Evolutionary conservation across 2,329 filamentous ascomycete genomes (phyloP), one percentile per base, ranked within the genome.

Genomic region (Penicillium hesseltinei): DNA sequence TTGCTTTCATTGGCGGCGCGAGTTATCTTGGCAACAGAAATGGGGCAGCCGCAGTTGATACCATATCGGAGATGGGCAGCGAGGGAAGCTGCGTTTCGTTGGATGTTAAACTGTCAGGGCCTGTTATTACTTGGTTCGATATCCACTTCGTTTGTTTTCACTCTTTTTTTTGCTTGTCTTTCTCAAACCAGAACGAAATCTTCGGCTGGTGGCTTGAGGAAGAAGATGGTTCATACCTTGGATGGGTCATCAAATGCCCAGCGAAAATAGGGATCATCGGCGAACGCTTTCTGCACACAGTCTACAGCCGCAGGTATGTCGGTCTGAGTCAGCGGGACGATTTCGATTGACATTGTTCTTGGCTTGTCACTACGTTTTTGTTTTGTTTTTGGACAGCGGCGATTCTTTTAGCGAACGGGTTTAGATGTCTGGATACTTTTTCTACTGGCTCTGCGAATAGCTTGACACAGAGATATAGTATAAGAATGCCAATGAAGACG

Each of bases 21-120:
- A 4, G 79, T 74, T 62, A 87, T 82, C 72, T 87, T 88, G 10
- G 86, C 86, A 57, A 90, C 84, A 63, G 86, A 84, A 73, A 89
- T 89, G 38, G 89, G 81, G 51, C 83, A 86, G 68, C 88, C 85
- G 56, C 57, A 63, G 51, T 82, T 80, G 70, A 91, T 88, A 27
- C 88, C 87, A 84, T 88, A 90, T 62, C 78, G 77, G 74, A 88
- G 89, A 51, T 89, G 83, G 2, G 88, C 82, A 2, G 79, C 81
- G 17, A 90, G 78, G 15, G 86, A 88, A 33, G 81, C 81, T 57
- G 81, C 81, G 66, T 90, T 90, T 31, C 87, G 82, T 46, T 77
- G 68, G 17, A 78, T 70, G 53, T 82, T 82, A 73, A 88, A 87
- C 82, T 87, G 68, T 61, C 8, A 21, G 56, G n/a, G 5, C 19